Evolutionary conservation across 2,329 filamentous ascomycete species (phyloP).

Genomic region (Colletotrichum kahawae): DNA sequence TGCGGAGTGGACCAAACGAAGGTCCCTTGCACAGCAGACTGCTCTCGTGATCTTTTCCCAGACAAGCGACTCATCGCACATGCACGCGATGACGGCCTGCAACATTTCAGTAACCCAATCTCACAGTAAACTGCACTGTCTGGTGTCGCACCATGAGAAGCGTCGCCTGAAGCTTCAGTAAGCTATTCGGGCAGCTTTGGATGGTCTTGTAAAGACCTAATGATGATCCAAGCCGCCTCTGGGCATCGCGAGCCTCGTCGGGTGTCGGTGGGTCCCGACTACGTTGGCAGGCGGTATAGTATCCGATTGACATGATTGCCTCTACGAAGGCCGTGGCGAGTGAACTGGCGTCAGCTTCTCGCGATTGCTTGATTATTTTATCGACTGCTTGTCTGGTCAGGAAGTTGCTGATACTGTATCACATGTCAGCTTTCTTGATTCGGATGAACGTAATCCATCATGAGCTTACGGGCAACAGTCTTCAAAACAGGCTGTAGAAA

Average conservation of each 20-base stretch:
- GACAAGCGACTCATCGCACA: neutral
- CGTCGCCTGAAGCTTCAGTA: conserved; percentile 2
- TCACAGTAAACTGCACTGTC: fast-evolving
- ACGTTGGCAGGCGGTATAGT: neutral
- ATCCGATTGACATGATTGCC: neutral
- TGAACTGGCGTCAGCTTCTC: neutral
- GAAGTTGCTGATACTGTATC: neutral
- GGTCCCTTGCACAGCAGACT: conserved; percentile 10
- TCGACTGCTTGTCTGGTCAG: neutral
- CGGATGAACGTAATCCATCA: fast-evolving
- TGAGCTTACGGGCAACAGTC: conserved; percentile 4
- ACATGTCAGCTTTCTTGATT: fast-evolving
- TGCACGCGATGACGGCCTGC: neutral
- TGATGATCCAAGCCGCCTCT: neutral
- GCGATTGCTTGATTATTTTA: neutral
- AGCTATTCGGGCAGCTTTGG: neutral
- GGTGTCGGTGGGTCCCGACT: neutral
- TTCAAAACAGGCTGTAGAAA: neutral
- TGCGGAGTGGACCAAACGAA: conserved; percentile 8
- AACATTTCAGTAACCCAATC: neutral
- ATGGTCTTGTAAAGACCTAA: neutral
- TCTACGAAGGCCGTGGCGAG: neutral
- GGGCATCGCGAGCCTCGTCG: neutral
- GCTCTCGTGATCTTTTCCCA: conserved; percentile 13
- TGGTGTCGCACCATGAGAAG: neutral